Percentiles rank a stretch among this genome's conserved stretches.
Conservation (phyloP, 208 protist genomes). For the Angomonas ambiguus region DNA sequence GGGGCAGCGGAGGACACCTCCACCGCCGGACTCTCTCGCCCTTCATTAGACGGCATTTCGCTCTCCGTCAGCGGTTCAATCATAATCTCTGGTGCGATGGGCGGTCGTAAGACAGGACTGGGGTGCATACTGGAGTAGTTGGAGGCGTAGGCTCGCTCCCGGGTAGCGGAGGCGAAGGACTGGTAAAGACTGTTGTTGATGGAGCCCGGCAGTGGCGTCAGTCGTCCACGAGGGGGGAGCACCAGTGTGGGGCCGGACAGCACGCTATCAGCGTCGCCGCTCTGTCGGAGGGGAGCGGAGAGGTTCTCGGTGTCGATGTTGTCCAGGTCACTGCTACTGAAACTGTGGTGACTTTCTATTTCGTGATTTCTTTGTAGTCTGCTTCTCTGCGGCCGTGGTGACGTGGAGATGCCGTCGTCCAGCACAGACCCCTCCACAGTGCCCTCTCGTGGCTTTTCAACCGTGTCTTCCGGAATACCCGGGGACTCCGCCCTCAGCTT, state of each 20-base stretch:
- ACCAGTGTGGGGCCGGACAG: neutral
- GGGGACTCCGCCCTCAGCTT: neutral
- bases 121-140: neutral
- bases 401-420: neutral
- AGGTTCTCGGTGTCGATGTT: neutral
- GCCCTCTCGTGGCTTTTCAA: neutral
- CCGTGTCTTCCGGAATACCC: neutral
- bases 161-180: neutral
- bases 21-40: neutral
- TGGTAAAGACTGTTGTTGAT: neutral
- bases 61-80: neutral
- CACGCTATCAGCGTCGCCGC: neutral
- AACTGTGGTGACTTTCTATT: neutral
- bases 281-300: too few relatives aligned
- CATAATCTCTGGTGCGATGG: conserved; percentile 7
- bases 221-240: neutral
- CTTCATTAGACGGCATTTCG: neutral
- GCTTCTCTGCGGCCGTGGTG: neutral
- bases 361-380: neutral
- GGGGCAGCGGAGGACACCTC: too few relatives aligned
- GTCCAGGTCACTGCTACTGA: neutral
- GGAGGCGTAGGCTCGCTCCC: neutral
- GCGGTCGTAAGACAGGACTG: neutral
- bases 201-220: neutral
- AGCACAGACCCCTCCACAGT: neutral